Evolutionary conservation across 2,329 filamentous ascomycete genomes (phyloP).

Genomic region (Sclerotinia borealis): DNA sequence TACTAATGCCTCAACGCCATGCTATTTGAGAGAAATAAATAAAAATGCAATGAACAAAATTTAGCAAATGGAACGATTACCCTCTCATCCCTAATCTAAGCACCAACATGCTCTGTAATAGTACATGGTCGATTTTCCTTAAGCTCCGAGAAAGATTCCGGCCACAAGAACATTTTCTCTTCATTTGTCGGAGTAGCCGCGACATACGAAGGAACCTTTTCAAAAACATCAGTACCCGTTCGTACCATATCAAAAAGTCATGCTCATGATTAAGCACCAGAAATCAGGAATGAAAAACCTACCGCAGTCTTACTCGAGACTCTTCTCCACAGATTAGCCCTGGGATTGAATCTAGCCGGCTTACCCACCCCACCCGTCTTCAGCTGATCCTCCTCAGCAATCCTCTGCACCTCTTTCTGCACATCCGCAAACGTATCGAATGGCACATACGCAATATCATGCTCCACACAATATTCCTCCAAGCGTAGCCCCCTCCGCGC

Average conservation of each 20-base stretch:
- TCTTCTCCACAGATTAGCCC: constrained; percentile 62
- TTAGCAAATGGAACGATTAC: background rate
- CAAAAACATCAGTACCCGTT: constrained; percentile 6
- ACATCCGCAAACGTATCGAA: constrained; percentile 64
- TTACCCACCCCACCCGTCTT: constrained; percentile 55
- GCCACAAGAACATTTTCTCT: constrained; percentile 59
- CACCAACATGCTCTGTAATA: background rate
- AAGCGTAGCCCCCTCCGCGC: constrained; percentile 57
- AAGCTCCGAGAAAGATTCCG: constrained; percentile 46
- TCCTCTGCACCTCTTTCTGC: constrained; percentile 51
- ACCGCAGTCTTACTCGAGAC: constrained; percentile 51
- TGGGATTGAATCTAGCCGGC: constrained; percentile 58
- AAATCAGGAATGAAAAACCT: constrained; percentile 13
- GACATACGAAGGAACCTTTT: constrained; percentile 42
- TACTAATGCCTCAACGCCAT: constrained; percentile 5
- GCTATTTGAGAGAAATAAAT: background rate
- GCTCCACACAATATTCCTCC: constrained; percentile 60
- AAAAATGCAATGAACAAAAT: background rate
- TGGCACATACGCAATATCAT: constrained; percentile 52
- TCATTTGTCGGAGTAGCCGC: constrained; percentile 48
- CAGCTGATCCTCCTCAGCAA: constrained; percentile 53
- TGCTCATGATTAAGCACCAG: background rate
- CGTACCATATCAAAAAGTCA: background rate
- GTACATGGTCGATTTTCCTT: background rate
- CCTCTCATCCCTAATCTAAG: background rate